Evolutionary conservation across 2,329 filamentous ascomycete species (phyloP), one percentile per base, ranked within the genome.

Genomic region (Fusarium sarcochroum): DNA sequence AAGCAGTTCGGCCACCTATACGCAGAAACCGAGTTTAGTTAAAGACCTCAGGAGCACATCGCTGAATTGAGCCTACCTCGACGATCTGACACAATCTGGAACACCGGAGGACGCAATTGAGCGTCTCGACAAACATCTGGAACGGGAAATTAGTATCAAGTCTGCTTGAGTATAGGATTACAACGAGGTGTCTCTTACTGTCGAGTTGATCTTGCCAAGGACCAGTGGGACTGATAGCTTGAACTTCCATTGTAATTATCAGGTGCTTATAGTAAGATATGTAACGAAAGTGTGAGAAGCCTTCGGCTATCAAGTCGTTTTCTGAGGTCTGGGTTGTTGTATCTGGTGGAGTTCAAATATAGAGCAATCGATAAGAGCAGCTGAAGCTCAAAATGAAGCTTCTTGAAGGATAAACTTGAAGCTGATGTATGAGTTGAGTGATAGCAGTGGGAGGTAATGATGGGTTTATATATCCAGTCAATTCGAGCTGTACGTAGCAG

Each of bases 1-100:
- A 97, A 59, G 94, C 94, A 60, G 94, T 97, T 73, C 94, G 92
- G 70, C 93, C 93, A 72, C 93, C 94, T 96, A 30, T 32, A 34
- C 48, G 38, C 37, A 34, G 20, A 44, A 55, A 53, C 45, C 50
- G 27, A 53, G 40, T 23, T 41, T 37, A 59, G 50, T 34, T 13
- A 45, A 7, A 21, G 23, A 32, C 48, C 37, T 21, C 35, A 20
- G 14, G 11, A 40, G 37, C 7, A 17, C 27, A 14, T 17, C 6
- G 30, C 25, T n/a, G 5, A 4, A 17, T 23, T 8, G 32, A 49
- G 55, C 82, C 73, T 84, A 92, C 91, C 91, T 86, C 91, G 86
- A 76, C 90, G 87, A 79, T 93, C 91, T 73, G 91, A 93, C 51
- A 92, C 86, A 71, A 92, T 88, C 75, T 90, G 88, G 77, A 90